Percentiles rank a stretch among this genome's conserved stretches.
Conservation (phyloP, 106 monocot species). For the Dendrobium nobile region DNA sequence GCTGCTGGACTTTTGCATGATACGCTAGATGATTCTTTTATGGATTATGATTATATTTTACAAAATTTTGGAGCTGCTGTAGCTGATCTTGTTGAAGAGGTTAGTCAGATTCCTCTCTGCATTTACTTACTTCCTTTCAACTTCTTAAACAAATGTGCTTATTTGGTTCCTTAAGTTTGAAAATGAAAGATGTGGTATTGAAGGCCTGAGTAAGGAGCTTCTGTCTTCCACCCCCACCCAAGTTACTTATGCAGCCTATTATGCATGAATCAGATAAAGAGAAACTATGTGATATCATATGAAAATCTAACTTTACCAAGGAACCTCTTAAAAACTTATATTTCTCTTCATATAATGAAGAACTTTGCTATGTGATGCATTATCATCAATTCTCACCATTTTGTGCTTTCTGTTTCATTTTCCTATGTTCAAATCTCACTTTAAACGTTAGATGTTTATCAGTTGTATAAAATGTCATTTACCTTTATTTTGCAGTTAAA, state of each 20-base stretch:
- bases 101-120: conserved; percentile 17
- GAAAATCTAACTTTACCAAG: neutral
- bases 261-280: neutral
- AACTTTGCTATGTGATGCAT: neutral
- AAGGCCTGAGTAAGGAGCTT: neutral
- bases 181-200: neutral
- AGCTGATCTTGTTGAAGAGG: conserved; percentile 79
- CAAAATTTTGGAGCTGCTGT: conserved; percentile 56
- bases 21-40: conserved; percentile 74
- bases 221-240: neutral
- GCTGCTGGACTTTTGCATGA: conserved; percentile 90
- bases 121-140: neutral
- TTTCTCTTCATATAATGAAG: conserved; percentile 1
- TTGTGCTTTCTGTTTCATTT: too few relatives aligned
- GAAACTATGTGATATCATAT: neutral
- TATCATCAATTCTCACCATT: too few relatives aligned
- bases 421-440: too few relatives aligned
- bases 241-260: neutral
- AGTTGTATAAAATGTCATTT: too few relatives aligned
- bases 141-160: neutral
- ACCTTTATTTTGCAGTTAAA: neutral
- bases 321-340: neutral
- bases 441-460: too few relatives aligned
- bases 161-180: neutral
- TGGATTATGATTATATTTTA: conserved; percentile 46